Base-by-base conservation (phyloP, 306 rosid genomes). In the Cucurbita argyrosperma region DNA sequence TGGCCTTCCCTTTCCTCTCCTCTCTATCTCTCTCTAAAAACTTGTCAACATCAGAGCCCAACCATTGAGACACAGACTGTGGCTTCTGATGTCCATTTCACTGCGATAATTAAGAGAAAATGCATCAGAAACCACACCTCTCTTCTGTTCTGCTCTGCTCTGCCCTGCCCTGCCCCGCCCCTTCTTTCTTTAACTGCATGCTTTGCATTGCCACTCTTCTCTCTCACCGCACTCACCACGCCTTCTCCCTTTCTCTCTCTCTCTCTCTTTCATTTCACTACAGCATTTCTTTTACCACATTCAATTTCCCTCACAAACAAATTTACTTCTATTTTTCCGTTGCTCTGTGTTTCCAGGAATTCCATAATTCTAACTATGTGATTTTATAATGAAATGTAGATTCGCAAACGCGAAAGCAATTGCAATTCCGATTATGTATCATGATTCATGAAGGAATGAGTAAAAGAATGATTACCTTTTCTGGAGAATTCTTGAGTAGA, bases 41-140 rank as follows among this genome's bases (percentile, higher is more conserved):
- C 76, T 77, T 81, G 89, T 79, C 90, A 81, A 78, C 83, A 63
- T 88, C 84, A 30, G 35, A 80, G 82, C 87, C 80, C 84, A 80
- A 75, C 76, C 87, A 84, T 84, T 75, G 83, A 38, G 62, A 71
- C 15, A 37, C 12, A 56, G 39, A 46, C 63, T 45, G 73, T 50
- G 78, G 78, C 66, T 11, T 51, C 60, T 79, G 79, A 87, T 75
- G 90, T 85, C 92, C 54, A 81, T 82, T 75, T 88, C 96, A 79
- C 78, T 73, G 77, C 79, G 90, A 82, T 89, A 83, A 42, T 7
- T 77, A 84, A 79, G 80, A 69, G 43, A 30, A 49, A 69, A 47
- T 4, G 18, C 21, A 47, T 43, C 54, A 21, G 37, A 40, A 47
- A 38, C 5, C 69, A 62, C 69, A 62, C 14, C 69, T 62, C 18